Evolutionary conservation across 768 basidiomycete species (phyloP), one percentile per base, ranked within the genome.

Genomic region (Phanerodontia chrysosporium): DNA sequence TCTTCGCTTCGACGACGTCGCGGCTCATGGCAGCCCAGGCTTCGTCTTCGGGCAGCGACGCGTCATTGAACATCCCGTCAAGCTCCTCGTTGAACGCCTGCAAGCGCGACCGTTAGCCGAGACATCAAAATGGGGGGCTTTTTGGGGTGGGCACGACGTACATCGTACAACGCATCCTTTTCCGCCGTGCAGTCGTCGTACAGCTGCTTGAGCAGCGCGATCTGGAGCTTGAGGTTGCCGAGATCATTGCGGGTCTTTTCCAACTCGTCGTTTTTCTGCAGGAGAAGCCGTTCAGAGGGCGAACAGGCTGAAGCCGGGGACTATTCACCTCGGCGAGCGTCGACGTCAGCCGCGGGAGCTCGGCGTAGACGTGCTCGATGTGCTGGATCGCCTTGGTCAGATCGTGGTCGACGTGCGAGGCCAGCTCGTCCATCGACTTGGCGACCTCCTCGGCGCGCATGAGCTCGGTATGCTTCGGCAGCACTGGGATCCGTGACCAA

Each of bases 41-140:
- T 65, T 94, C 90, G 49, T 87, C 84, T 22, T 86, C 84, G 12
- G 94, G 92, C 51, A 95, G 81, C 60, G 88, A 83, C 27, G 83
- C 83, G 59, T 95, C 92, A 52, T 89, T 87, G 72, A 86, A 96
- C 90, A 96, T 92, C 18, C 83, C 85, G 63, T 95, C 93, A 30
- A 97, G 79, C 70, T 96, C 94, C 68, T 94, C 92, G 70, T 97
- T 96, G 75, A 97, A 95, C 2, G 92, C 90, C 93, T 95, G 61
- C 1, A 22, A 9, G 49, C 44, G 28, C 45, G 28, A 27, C 21
- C 28, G 39, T 62, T 57, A 59, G 58, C 48, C 13, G 56, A 27
- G 29, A 42, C 22, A 25, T 25, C 29, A 55, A n/a, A 48, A 29
- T 24, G 44, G 44, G n/a, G n/a, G n/a, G n/a, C n/a, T n/a, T 32